phyloP scores from a whole-genome alignment of 495 filamentous ascomycete species.

The Xylaria cubensis region DNA sequence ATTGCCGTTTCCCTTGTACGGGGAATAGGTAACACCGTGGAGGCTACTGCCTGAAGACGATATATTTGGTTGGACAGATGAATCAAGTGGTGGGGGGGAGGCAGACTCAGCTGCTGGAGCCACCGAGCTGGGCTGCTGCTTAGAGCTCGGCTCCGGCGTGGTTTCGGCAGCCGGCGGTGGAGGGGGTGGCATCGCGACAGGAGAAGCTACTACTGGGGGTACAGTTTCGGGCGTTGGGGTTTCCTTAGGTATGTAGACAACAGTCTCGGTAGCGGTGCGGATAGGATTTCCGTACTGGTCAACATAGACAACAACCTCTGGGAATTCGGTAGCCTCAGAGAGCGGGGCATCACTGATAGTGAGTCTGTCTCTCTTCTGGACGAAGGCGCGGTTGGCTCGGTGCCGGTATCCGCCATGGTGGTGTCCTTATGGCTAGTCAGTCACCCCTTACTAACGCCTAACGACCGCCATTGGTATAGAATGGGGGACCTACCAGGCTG shows the following conservation, averaged over 20 bases:
- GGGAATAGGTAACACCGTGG: constrained; percentile 73
- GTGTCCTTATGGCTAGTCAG: constrained; percentile 34
- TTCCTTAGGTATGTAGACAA: constrained; percentile 38
- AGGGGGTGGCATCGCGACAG: constrained; percentile 13
- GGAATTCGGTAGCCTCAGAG: constrained; percentile 35
- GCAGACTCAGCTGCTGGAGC: constrained; percentile 23
- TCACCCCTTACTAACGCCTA: not conserved
- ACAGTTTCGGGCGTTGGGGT: constrained; percentile 29
- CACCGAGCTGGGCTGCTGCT: constrained; percentile 28
- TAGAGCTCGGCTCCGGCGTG: constrained; percentile 27
- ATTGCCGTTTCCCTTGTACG: constrained; percentile 68
- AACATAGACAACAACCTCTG: constrained; percentile 67
- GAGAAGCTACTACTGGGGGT: constrained; percentile 13
- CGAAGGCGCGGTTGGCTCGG: constrained; percentile 26
- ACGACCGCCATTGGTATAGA: not conserved
- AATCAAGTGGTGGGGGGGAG: constrained; percentile 24
- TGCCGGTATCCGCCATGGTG: constrained; percentile 35
- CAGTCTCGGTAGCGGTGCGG: constrained; percentile 43
- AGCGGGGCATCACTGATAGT: constrained; percentile 36
- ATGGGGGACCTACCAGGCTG: constrained; percentile 37
- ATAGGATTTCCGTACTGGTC: constrained; percentile 66
- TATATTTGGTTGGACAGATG: constrained; percentile 28
- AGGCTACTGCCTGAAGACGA: constrained; percentile 34
- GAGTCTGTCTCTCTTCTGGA: constrained; percentile 30
- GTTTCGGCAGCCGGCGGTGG: constrained; percentile 26